These are phyloP conservation scores for Multifurca ochricompacta DNA, from an alignment of 768 basidiomycete species.

Conservation along the genomic window DNA sequence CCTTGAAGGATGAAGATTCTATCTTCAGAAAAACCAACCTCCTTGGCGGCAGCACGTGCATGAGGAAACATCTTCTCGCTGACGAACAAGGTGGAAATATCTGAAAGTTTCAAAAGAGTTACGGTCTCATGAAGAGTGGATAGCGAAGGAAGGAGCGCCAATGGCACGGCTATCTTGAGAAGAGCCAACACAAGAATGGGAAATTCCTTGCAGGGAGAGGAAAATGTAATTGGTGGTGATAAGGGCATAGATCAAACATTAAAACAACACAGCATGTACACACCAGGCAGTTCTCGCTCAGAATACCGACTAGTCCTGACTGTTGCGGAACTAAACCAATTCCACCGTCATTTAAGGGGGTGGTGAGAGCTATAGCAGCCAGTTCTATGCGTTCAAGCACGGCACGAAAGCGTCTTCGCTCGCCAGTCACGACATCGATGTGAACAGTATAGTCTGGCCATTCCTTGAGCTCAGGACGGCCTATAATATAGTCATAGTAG, in stretches of 20 bases:
- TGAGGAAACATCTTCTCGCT: constrained; percentile 37
- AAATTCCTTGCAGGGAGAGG: too few relatives aligned
- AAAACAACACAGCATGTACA: too few relatives aligned
- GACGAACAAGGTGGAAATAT: constrained; percentile 47
- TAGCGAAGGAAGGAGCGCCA: constrained; percentile 45
- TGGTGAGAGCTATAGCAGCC: constrained; percentile 44
- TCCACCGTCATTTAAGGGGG: constrained; percentile 41
- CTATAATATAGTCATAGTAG: constrained; percentile 12
- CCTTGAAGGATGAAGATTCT: constrained; percentile 46
- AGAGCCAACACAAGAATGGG: constrained; percentile 42
- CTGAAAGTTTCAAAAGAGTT: constrained; percentile 40
- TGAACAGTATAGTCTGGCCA: constrained; percentile 44
- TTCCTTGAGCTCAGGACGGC: not conserved
- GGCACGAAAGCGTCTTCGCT: constrained; percentile 38
- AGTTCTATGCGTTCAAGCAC: constrained; percentile 44
- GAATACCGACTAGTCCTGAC: constrained; percentile 58
- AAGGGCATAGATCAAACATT: too few relatives aligned
- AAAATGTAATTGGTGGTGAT: too few relatives aligned
- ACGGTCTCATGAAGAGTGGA: constrained; percentile 51
- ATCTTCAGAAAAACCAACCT: constrained; percentile 31
- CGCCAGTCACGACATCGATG: constrained; percentile 48
- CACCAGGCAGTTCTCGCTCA: constrained; percentile 64
- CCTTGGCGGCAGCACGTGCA: constrained; percentile 33
- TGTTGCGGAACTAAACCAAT: constrained; percentile 36
- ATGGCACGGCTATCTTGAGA: constrained; percentile 42